phyloP scores from a whole-genome alignment of 495 filamentous ascomycete species.

The Trichoderma virens region DNA sequence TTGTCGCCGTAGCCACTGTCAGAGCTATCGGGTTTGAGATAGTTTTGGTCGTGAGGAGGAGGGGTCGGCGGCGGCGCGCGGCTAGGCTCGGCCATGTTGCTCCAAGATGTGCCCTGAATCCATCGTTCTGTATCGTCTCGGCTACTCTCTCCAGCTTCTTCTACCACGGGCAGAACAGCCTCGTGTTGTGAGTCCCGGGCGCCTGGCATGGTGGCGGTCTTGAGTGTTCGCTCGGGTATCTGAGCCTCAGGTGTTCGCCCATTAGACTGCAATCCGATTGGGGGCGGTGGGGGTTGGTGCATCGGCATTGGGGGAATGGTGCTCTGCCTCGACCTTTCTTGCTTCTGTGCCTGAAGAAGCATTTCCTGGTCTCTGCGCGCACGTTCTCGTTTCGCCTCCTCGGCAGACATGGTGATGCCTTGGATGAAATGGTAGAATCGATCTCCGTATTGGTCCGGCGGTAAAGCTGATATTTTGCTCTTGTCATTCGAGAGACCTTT shows the following conservation, averaged over 20 bases:
- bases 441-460: conserved; percentile 84
- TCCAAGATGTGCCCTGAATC: conserved; percentile 26
- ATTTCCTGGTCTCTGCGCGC: conserved; percentile 39
- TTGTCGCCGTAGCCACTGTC: conserved; percentile 28
- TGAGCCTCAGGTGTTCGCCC: conserved; percentile 38
- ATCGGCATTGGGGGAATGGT: conserved; percentile 33
- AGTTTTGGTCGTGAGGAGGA: conserved; percentile 27
- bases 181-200: conserved; percentile 51
- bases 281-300: conserved; percentile 36
- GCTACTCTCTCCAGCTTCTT: conserved; percentile 77
- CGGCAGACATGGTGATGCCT: conserved; percentile 78
- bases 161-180: conserved; percentile 80
- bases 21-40: conserved; percentile 30
- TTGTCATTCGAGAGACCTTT: conserved; percentile 80
- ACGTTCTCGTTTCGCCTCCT: conserved; percentile 64
- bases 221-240: conserved; percentile 37
- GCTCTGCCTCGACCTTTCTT: neutral
- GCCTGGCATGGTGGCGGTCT: conserved; percentile 38
- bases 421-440: conserved; percentile 91
- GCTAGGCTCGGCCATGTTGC: conserved; percentile 16
- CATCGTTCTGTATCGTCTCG: conserved; percentile 36
- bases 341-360: conserved; percentile 25
- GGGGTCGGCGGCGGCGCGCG: conserved; percentile 30
- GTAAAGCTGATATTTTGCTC: conserved; percentile 85
- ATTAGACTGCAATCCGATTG: conserved; percentile 20